A percentile compares a stretch with the other conserved stretches of the same genome.
phyloP scores from a whole-genome alignment of 495 filamentous ascomycete genomes.

The Xylaria palmicola region DNA sequence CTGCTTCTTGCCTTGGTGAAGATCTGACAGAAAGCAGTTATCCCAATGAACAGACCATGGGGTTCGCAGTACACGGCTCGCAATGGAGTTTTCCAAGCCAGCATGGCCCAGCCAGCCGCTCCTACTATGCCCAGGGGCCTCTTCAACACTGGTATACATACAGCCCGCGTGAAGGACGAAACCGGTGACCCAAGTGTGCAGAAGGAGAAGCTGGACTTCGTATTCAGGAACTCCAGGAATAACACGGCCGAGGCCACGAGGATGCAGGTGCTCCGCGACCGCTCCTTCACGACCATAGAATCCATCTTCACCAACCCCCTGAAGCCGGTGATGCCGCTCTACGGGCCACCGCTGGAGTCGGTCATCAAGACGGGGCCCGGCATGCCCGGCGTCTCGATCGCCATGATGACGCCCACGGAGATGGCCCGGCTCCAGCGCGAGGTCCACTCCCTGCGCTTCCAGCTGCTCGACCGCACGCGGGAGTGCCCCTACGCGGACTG shows the following conservation, averaged over 20 bases:
- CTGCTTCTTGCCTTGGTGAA: not conserved
- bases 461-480: slow-evolving; percentile 31
- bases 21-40: slow-evolving; percentile 9
- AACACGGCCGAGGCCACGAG: slow-evolving; percentile 2
- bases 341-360: slow-evolving; percentile 35
- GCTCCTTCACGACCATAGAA: slow-evolving; percentile 15
- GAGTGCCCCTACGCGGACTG: slow-evolving; percentile 38
- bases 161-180: not conserved
- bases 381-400: slow-evolving; percentile 34
- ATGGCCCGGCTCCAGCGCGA: slow-evolving; percentile 32
- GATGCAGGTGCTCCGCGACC: slow-evolving; percentile 14
- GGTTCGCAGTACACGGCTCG: not conserved
- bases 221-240: slow-evolving; percentile 16
- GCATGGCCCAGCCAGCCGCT: too few species aligned
- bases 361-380: slow-evolving; percentile 31
- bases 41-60: not conserved
- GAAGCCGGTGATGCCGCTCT: slow-evolving; percentile 33
- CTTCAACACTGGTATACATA: too few species aligned
- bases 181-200: not conserved
- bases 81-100: not conserved
- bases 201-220: not conserved
- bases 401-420: slow-evolving; percentile 42
- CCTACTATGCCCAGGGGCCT: too few species aligned
- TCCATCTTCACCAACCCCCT: slow-evolving; percentile 27
- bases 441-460: slow-evolving; percentile 32